Percentiles rank a stretch among this genome's conserved stretches.
phyloP scores from a whole-genome alignment of 75 land plant species.

The Picea sitchensis region DNA sequence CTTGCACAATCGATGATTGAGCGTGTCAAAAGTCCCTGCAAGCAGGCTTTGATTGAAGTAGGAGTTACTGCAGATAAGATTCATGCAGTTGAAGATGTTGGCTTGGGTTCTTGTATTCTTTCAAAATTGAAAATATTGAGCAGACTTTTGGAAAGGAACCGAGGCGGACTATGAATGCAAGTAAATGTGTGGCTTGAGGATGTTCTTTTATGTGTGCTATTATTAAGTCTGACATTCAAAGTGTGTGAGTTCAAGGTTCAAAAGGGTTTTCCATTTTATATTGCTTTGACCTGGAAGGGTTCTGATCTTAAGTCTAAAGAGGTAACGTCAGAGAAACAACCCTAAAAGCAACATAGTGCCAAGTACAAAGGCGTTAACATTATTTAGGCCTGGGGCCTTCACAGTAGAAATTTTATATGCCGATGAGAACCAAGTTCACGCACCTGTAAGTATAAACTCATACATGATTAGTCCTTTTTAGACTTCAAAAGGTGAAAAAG shows the following conservation, averaged over 20 bases:
- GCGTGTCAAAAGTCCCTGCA: slow-evolving; percentile 7
- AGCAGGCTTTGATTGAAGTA: slow-evolving; percentile 53
- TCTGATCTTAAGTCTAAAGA: slow-evolving; percentile 52
- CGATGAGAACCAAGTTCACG: slow-evolving; percentile 43
- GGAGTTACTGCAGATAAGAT: slow-evolving; percentile 12
- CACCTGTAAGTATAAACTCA: not conserved
- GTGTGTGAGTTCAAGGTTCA: slow-evolving; percentile 29
- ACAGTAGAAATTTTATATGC: slow-evolving; percentile 39
- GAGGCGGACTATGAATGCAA: not conserved
- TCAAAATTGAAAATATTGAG: slow-evolving; percentile 62
- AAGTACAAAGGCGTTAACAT: slow-evolving; percentile 74
- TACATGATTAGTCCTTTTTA: no score
- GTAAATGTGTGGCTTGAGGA: slow-evolving; percentile 18
- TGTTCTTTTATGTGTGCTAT: slow-evolving; percentile 92
- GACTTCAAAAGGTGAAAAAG: no score
- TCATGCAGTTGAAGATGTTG: slow-evolving; percentile 78
- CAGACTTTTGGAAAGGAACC: slow-evolving; percentile 78
- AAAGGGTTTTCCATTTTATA: slow-evolving; percentile 60
- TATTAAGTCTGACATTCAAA: slow-evolving; percentile 82
- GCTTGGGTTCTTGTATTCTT: slow-evolving; percentile 81
- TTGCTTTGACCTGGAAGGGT: slow-evolving; percentile 79
- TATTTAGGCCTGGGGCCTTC: no score
- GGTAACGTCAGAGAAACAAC: slow-evolving; percentile 35
- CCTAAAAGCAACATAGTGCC: slow-evolving; percentile 83
- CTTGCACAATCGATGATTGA: slow-evolving; percentile 64